Evolutionary conservation across 331 rosid genomes (phyloP), one percentile per base, ranked within the genome.

Genomic region (Acacia pycnantha): DNA sequence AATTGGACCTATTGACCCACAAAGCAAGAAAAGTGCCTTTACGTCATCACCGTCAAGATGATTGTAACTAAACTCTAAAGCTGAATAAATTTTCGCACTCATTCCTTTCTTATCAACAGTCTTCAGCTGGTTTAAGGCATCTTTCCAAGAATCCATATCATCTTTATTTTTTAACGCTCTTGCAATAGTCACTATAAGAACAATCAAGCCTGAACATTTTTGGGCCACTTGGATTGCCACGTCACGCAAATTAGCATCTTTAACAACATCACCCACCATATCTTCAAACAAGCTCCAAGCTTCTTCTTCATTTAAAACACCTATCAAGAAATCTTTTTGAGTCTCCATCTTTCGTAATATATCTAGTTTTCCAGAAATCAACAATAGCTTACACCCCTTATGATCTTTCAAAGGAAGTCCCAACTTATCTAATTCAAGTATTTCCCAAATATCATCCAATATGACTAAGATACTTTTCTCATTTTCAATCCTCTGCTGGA

Each of bases 231-330:
- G 3, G 21, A 14, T 29, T 14, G 70, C 70, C 21, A 29, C 6
- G 11, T 31, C 35, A 5, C 15, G 70, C 5, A 64, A 64, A 27
- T 4, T 0, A 29, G 0, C n/a, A 29, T 64, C 70, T 5, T 74
- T 22, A 33, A 4, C 33, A 10, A 62, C 21, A 50, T 53, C 72
- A 4, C 85, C 85, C 0, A 33, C 66, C 16, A 62, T 31, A 0
- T 51, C 12, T 11, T 37, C 3, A 22, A 85, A 83, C 7, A 86
- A 51, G 16, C 33, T 5, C 84, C 48, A 70, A 4, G 43, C 24
- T 61, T 83, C 90, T 3, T 18, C 1, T 9, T 85, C 31, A 0
- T 3, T 11, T 9, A 85, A 0, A 37, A 37, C 41, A 37, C 22
- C 51, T 3, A 85, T 18, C 1, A 11, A 15, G 31, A 85, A 76